These are phyloP conservation scores for Cenococcum geophilum DNA, from an alignment of 495 filamentous ascomycete species.

Conservation along the genomic window DNA sequence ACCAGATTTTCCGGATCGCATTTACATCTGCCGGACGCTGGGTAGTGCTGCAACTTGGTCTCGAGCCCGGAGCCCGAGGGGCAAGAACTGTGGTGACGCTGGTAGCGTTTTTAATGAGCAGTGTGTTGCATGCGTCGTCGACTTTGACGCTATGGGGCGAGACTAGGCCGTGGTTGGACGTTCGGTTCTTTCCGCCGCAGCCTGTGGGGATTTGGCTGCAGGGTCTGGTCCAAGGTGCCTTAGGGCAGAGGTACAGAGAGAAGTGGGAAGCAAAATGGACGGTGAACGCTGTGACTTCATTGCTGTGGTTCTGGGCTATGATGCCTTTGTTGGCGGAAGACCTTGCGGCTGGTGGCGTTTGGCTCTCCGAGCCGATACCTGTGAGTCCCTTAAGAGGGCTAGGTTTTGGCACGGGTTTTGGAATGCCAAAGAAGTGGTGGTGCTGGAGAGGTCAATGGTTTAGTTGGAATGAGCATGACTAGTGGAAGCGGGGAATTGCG, in stretches of 20 bases:
- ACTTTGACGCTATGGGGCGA: background rate
- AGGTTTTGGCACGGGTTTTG: background rate
- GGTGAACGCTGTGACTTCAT: background rate
- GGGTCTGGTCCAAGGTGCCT: background rate
- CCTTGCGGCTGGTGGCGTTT: background rate
- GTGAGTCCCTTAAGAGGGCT: background rate
- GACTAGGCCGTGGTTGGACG: background rate
- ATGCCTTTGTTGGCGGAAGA: background rate
- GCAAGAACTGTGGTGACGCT: background rate
- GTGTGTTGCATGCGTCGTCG: background rate
- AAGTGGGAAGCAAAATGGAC: background rate
- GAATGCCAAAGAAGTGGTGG: background rate
- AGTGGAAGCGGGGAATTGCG: background rate
- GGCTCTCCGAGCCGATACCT: background rate
- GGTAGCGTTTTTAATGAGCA: background rate
- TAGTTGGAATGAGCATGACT: background rate
- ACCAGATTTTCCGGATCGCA: background rate
- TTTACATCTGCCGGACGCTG: background rate
- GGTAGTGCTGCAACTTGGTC: background rate
- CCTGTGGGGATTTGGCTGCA: background rate
- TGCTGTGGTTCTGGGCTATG: background rate
- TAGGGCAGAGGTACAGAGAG: background rate
- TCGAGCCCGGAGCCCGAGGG: background rate
- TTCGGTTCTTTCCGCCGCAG: background rate
- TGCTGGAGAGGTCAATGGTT: constrained; percentile 1